Evolutionary conservation across 768 basidiomycete species (phyloP).

Genomic region (Mycena rosella): DNA sequence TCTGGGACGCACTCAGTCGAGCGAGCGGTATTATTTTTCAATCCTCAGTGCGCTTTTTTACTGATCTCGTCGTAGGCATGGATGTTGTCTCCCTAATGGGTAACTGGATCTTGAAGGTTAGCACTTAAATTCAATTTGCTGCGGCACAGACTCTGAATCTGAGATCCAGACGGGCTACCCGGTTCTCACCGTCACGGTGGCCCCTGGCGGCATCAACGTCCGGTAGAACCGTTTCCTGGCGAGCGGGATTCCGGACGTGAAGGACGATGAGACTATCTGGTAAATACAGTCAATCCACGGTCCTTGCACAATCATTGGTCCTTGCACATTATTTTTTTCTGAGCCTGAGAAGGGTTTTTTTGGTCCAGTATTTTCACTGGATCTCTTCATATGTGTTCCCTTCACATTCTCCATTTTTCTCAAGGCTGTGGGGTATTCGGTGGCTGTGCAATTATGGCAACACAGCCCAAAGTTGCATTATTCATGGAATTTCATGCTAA

Average conservation of each 20-base stretch:
- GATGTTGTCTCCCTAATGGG: constrained; percentile 7
- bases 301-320: too few relatives aligned
- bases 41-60: background rate
- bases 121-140: constrained; percentile 12
- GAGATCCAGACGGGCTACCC: constrained; percentile 77
- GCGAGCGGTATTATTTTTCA: constrained; percentile 51
- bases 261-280: constrained; percentile 80
- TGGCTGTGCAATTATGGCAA: too few relatives aligned
- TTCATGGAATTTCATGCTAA: too few relatives aligned
- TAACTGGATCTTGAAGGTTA: constrained; percentile 16
- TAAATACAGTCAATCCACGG: too few relatives aligned
- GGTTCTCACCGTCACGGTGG: constrained; percentile 74
- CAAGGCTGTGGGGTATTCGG: too few relatives aligned
- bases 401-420: too few relatives aligned
- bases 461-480: too few relatives aligned
- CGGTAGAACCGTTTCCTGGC: constrained; percentile 81
- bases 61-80: background rate
- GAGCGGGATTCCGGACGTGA: constrained; percentile 71
- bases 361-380: too few relatives aligned
- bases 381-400: too few relatives aligned
- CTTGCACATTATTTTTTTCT: too few relatives aligned
- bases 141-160: constrained; percentile 71
- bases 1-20: constrained; percentile 75
- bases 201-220: constrained; percentile 64
- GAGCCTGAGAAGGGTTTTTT: too few relatives aligned